Percentiles rank a stretch among this genome's conserved stretches.
Evolutionary conservation across 805 yeast genomes (phyloP).

Genomic region (Metschnikowia rubicola): DNA sequence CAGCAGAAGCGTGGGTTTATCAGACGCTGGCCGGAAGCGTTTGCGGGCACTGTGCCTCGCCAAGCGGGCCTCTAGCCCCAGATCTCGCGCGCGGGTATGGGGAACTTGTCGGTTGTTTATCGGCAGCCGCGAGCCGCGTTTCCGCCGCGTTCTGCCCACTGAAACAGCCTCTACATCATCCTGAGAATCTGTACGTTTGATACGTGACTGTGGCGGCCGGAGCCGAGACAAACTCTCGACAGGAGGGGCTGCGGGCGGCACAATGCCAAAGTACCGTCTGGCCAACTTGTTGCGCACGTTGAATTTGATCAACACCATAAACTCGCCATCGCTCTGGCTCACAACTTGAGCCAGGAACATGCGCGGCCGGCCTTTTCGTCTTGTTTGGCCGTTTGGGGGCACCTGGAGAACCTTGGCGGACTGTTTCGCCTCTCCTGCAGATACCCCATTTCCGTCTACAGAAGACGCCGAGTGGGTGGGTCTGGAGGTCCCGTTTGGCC

Average conservation of each 20-base stretch:
- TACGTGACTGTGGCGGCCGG: conserved; percentile 4
- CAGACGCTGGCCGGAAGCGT: not conserved
- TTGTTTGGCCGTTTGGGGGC: not conserved
- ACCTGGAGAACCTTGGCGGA: not conserved
- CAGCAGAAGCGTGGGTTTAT: not conserved
- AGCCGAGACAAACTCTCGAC: conserved; percentile 1
- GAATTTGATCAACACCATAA: conserved; percentile 12
- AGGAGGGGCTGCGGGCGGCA: conserved; percentile 1
- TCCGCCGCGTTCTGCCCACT: not conserved
- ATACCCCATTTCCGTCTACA: too few species aligned
- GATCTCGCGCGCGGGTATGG: not conserved
- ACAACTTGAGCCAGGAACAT: conserved; percentile 10
- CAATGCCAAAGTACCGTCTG: conserved; percentile 4
- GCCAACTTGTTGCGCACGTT: conserved; percentile 14
- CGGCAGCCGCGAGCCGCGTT: not conserved
- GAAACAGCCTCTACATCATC: not conserved
- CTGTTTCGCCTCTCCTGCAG: not conserved
- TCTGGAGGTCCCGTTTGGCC: too few species aligned
- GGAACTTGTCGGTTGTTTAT: not conserved
- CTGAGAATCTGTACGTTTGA: not conserved
- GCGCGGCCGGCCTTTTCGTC: conserved; percentile 13
- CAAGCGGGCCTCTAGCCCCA: not conserved
- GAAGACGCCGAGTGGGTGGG: too few species aligned
- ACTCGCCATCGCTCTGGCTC: not conserved
- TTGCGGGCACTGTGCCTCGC: not conserved